Conservation (phyloP, 1,139 yeast genomes). For the Debaryomyces sp. region DNA sequence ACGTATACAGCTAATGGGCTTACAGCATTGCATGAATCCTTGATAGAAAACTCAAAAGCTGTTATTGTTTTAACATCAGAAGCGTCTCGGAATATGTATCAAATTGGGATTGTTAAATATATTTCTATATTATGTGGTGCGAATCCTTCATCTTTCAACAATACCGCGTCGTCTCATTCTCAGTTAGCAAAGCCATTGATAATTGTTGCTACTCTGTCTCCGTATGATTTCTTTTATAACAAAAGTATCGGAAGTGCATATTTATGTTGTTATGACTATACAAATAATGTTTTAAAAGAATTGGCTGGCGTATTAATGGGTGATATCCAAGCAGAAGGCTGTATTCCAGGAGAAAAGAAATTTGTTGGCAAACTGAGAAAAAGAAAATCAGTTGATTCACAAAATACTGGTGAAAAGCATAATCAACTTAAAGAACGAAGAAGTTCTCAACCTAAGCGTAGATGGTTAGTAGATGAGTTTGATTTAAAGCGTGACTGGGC, state of each 20-base stretch:
- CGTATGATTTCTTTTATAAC: slow-evolving; percentile 63
- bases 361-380: slow-evolving; percentile 31
- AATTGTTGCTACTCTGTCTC: slow-evolving; percentile 65
- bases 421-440: slow-evolving; percentile 15
- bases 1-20: slow-evolving; percentile 69
- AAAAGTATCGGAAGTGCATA: slow-evolving; percentile 60
- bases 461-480: slow-evolving; percentile 67
- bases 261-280: slow-evolving; percentile 64
- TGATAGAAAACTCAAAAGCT: slow-evolving; percentile 57
- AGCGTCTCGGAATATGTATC: slow-evolving; percentile 65
- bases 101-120: slow-evolving; percentile 64
- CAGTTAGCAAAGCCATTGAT: slow-evolving; percentile 54
- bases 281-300: slow-evolving; percentile 52
- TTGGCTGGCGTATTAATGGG: slow-evolving; percentile 61
- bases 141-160: slow-evolving; percentile 39
- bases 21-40: slow-evolving; percentile 57
- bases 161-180: slow-evolving; percentile 21
- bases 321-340: slow-evolving; percentile 52
- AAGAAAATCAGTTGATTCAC: slow-evolving; percentile 17
- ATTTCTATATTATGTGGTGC: slow-evolving; percentile 59
- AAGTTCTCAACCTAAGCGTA: slow-evolving; percentile 36
- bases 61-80: slow-evolving; percentile 65
- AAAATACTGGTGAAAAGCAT: slow-evolving; percentile 1
- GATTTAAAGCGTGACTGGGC: slow-evolving; percentile 54
- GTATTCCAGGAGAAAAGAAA: slow-evolving; percentile 58